Evolutionary conservation across 2,329 filamentous ascomycete genomes (phyloP).

Genomic region (Colletotrichum melonis): DNA sequence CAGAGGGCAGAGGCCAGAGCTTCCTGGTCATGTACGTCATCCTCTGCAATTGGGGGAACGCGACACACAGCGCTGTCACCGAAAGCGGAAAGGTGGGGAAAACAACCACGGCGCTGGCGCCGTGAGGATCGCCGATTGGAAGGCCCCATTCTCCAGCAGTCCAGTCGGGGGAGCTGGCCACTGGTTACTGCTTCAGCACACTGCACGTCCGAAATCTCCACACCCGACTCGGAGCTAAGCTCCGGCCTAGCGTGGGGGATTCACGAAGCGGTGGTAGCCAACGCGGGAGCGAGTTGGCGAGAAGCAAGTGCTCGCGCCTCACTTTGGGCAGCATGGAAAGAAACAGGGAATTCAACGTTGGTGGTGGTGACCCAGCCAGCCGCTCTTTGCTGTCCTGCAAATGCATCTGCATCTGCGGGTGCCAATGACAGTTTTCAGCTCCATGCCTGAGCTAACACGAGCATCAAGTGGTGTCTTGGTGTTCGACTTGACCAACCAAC

Average conservation of each 20-base stretch:
- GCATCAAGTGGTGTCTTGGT: not conserved
- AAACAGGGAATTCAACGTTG: not conserved
- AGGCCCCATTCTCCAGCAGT: not conserved
- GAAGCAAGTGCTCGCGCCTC: not conserved
- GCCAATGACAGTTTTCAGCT: not conserved
- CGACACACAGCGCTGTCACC: not conserved
- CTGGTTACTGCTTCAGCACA: not conserved
- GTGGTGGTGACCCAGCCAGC: too few species aligned
- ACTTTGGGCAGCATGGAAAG: not conserved
- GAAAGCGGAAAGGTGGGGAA: constrained; percentile 19
- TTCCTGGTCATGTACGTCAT: constrained; percentile 32
- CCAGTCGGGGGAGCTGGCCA: not conserved
- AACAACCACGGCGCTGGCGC: not conserved
- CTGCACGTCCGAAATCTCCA: constrained; percentile 1
- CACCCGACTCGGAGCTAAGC: constrained; percentile 21
- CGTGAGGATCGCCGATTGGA: constrained; percentile 18
- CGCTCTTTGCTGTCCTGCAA: not conserved
- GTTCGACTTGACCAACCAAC: too few species aligned
- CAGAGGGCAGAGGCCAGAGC: constrained; percentile 28
- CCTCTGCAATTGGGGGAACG: not conserved
- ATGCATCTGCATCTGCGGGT: not conserved
- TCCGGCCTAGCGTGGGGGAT: constrained; percentile 19
- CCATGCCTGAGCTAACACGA: not conserved
- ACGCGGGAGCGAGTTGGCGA: not conserved
- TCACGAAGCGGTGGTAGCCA: not conserved